phyloP scores from a whole-genome alignment of 2,329 filamentous ascomycete species.

The Cladosporium sp. region DNA sequence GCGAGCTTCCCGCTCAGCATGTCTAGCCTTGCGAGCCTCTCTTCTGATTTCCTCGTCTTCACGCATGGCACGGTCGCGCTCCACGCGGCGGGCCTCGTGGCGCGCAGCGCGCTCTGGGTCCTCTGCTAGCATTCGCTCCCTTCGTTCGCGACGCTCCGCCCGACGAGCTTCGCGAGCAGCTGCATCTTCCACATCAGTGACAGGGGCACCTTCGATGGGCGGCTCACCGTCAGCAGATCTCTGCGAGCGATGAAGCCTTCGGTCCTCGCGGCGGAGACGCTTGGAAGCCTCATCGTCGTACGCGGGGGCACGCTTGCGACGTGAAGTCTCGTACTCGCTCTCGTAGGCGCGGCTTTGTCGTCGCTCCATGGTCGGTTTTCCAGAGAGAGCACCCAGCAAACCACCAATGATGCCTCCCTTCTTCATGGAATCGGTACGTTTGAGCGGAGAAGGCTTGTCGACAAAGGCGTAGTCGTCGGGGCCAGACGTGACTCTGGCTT shows the following conservation, averaged over 20 bases:
- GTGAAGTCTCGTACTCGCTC: conserved; percentile 28
- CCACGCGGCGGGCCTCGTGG: conserved; percentile 12
- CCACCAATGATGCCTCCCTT: conserved; percentile 55
- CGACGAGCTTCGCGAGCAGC: conserved; percentile 26
- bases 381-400: conserved; percentile 40
- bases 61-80: conserved; percentile 4
- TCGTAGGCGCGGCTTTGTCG: conserved; percentile 30
- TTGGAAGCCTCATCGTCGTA: conserved; percentile 32
- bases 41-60: conserved; percentile 18
- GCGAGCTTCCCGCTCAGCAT: conserved; percentile 25
- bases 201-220: conserved; percentile 23
- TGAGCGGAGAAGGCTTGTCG: conserved; percentile 49
- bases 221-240: conserved; percentile 28
- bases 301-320: conserved; percentile 29
- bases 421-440: conserved; percentile 58
- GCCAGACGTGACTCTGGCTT: conserved; percentile 41
- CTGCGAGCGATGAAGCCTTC: conserved; percentile 30
- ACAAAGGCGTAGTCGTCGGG: conserved; percentile 51
- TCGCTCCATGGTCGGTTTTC: conserved; percentile 25
- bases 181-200: conserved; percentile 29
- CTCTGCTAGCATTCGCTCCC: conserved; percentile 37
- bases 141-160: conserved; percentile 32
- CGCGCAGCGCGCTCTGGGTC: conserved; percentile 25
- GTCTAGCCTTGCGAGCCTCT: conserved; percentile 24
- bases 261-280: conserved; percentile 34